phyloP scores from a whole-genome alignment of 495 filamentous ascomycete genomes.

The Corynascus novoguineensis region DNA sequence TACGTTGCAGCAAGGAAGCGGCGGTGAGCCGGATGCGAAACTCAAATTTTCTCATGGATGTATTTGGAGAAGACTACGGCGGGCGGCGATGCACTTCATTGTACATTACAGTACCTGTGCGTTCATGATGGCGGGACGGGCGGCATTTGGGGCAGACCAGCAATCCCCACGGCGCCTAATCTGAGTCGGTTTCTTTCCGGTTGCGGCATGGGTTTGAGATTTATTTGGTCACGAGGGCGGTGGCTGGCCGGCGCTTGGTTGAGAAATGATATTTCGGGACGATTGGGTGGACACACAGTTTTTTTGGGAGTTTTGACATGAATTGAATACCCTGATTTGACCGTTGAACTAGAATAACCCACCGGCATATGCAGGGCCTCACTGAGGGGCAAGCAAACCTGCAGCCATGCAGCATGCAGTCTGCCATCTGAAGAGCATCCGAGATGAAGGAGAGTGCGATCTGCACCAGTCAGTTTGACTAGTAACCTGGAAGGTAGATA shows the following conservation, averaged over 20 bases:
- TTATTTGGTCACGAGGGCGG: slow-evolving; percentile 8
- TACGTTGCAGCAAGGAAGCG: background rate
- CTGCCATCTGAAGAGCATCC: background rate
- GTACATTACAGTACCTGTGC: too few relatives aligned
- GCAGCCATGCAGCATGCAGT: background rate
- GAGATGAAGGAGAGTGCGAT: background rate
- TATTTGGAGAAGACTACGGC: background rate
- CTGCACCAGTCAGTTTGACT: background rate
- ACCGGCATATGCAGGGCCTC: background rate
- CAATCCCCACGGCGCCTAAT: background rate
- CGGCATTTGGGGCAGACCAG: background rate
- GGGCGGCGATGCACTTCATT: background rate
- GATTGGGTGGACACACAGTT: background rate
- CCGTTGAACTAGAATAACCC: background rate
- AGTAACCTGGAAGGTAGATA: background rate
- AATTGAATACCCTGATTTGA: slow-evolving; percentile 13
- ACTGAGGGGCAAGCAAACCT: background rate
- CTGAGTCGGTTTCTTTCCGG: background rate
- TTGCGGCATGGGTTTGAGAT: background rate
- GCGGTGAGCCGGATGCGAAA: background rate
- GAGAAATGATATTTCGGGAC: background rate
- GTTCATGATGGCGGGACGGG: background rate
- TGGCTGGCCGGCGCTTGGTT: slow-evolving; percentile 1
- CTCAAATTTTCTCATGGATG: background rate
- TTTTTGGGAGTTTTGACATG: slow-evolving; percentile 1